Evolutionary conservation across 2,329 filamentous ascomycete genomes (phyloP).

Genomic region (Alternaria infectoria): DNA sequence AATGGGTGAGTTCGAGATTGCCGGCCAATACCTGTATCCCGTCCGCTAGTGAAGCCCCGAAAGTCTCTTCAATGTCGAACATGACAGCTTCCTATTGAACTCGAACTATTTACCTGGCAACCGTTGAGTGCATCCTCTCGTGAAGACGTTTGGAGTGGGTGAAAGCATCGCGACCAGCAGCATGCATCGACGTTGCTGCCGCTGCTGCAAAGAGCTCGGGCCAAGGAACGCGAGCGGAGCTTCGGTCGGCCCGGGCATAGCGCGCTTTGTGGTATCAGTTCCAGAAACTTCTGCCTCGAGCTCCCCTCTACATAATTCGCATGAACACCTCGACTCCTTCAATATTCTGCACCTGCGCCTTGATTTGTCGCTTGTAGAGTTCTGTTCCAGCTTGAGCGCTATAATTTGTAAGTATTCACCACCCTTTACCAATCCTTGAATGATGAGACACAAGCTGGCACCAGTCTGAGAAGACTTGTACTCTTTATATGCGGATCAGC

Average conservation of each 20-base stretch:
- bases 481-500: constrained; percentile 69
- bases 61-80: background rate
- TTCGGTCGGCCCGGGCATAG: constrained; percentile 17
- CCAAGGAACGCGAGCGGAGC: constrained; percentile 8
- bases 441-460: constrained; percentile 71
- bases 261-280: constrained; percentile 15
- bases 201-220: background rate
- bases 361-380: background rate
- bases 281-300: constrained; percentile 34
- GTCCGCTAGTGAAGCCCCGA: background rate
- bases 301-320: constrained; percentile 22
- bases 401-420: constrained; percentile 17
- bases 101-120: too few species aligned
- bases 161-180: background rate
- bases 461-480: constrained; percentile 71
- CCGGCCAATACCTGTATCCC: background rate
- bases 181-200: background rate
- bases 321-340: constrained; percentile 1
- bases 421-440: constrained; percentile 15
- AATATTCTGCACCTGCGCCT: background rate
- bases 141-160: background rate
- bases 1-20: background rate
- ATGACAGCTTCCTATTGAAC: background rate
- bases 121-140: background rate
- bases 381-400: background rate